Percentiles rank a stretch among this genome's conserved stretches.
Conservation (phyloP, 2,329 filamentous ascomycete species). For the Sarocladium brachiariae region DNA sequence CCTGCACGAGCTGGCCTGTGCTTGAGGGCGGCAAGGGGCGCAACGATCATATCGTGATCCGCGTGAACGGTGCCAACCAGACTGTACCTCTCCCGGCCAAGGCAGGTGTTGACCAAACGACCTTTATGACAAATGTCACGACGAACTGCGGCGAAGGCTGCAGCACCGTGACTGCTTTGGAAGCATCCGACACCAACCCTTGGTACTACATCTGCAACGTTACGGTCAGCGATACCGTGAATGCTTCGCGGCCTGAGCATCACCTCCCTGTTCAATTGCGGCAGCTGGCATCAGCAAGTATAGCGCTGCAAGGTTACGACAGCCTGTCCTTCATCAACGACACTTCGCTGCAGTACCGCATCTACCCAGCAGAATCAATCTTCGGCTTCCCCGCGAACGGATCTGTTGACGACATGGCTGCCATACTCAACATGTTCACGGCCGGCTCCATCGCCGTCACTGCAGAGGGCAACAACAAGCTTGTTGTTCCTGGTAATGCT, state of each 20-base stretch:
- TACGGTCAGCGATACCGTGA: slow-evolving; percentile 25
- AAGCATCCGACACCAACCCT: slow-evolving; percentile 26
- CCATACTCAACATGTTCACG: not conserved
- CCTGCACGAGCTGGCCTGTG: slow-evolving; percentile 25
- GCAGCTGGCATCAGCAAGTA: not conserved
- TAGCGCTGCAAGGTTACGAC: not conserved
- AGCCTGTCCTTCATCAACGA: not conserved
- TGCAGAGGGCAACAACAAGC: not conserved
- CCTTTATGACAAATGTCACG: slow-evolving; percentile 24
- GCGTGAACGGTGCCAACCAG: not conserved
- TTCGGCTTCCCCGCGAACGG: not conserved
- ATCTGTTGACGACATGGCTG: not conserved
- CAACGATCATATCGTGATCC: not conserved
- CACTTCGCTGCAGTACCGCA: not conserved
- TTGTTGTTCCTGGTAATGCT: not conserved
- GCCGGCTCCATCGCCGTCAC: not conserved
- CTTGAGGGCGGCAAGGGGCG: slow-evolving; percentile 25
- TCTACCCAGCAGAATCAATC: not conserved
- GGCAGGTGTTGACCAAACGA: slow-evolving; percentile 28
- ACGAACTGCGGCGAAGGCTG: slow-evolving; percentile 13
- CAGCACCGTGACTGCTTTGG: slow-evolving; percentile 28
- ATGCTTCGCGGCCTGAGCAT: slow-evolving; percentile 29
- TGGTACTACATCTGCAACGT: slow-evolving; percentile 38
- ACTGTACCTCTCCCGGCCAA: slow-evolving; percentile 18
- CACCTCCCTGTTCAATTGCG: not conserved